These are phyloP conservation scores for Sphagnum tenellum DNA, from an alignment of 225 moss, liverwort and hornwort genomes.

Conservation along the genomic window DNA sequence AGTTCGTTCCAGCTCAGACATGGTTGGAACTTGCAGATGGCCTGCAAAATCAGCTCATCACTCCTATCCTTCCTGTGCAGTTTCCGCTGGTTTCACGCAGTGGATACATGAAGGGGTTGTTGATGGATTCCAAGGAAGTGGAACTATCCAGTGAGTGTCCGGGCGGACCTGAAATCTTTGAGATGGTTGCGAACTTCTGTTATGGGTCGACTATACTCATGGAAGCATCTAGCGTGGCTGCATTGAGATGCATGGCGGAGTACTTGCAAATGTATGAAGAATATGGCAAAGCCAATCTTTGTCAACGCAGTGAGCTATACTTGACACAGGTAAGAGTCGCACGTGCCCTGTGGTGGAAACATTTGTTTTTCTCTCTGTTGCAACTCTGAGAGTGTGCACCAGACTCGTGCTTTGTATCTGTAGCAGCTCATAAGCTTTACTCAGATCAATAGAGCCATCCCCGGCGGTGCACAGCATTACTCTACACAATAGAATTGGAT, in stretches of 20 bases:
- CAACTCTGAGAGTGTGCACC: no score
- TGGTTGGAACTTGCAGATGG: no score
- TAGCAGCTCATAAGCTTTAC: no score
- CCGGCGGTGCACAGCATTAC: no score
- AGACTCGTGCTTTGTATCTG: no score
- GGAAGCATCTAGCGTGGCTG: slow-evolving; percentile 69
- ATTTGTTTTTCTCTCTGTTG: no score
- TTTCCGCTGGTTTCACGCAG: slow-evolving; percentile 64
- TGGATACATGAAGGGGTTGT: slow-evolving; percentile 55
- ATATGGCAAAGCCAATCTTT: slow-evolving; percentile 57
- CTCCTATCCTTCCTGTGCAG: background rate
- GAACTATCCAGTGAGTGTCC: slow-evolving; percentile 42
- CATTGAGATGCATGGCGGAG: slow-evolving; percentile 43
- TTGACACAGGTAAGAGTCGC: slow-evolving; percentile 15
- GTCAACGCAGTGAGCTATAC: slow-evolving; percentile 68
- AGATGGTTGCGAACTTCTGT: slow-evolving; percentile 66
- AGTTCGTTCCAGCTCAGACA: no score
- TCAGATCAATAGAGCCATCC: no score
- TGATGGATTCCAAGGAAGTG: slow-evolving; percentile 45
- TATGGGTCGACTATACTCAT: slow-evolving; percentile 65
- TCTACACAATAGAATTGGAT: no score
- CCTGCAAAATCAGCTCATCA: no score
- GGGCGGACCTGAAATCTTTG: slow-evolving; percentile 49
- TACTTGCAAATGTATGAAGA: slow-evolving; percentile 69
- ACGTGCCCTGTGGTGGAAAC: background rate